phyloP scores from a whole-genome alignment of 805 yeast species.

The Yarrowia divulgata region DNA sequence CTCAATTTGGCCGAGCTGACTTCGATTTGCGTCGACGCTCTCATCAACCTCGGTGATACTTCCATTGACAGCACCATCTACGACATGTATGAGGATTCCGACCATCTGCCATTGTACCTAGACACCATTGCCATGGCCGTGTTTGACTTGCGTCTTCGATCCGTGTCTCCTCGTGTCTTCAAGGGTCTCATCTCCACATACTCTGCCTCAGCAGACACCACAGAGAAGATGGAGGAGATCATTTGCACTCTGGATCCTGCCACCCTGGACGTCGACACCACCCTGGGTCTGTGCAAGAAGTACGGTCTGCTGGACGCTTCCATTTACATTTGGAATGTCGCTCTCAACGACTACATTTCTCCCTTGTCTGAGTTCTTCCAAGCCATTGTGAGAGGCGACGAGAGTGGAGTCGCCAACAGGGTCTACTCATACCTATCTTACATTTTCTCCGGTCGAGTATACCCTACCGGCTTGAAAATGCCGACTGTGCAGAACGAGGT shows the following conservation, averaged over 20 bases:
- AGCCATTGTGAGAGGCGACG: conserved; percentile 45
- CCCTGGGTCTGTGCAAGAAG: conserved; percentile 66
- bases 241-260: conserved; percentile 72
- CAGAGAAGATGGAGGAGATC: conserved; percentile 66
- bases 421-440: conserved; percentile 70
- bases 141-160: conserved; percentile 16
- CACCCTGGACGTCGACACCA: conserved; percentile 78
- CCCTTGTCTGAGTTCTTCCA: conserved; percentile 69
- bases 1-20: conserved; percentile 46
- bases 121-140: conserved; percentile 13
- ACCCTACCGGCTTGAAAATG: conserved; percentile 70
- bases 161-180: conserved; percentile 59
- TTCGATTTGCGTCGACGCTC: conserved; percentile 45
- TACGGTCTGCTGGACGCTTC: conserved; percentile 67
- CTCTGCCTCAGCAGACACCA: conserved; percentile 52
- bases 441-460: conserved; percentile 76
- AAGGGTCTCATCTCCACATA: conserved; percentile 66
- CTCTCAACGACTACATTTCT: conserved; percentile 72
- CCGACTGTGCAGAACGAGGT: conserved; percentile 49
- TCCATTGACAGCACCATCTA: conserved; percentile 54
- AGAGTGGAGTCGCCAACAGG: conserved; percentile 47
- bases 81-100: conserved; percentile 51
- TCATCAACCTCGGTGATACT: conserved; percentile 49
- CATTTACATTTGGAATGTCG: conserved; percentile 72
- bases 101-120: conserved; percentile 48